phyloP scores from a whole-genome alignment of 2,329 filamentous ascomycete species.

The Aureobasidium sp. region DNA sequence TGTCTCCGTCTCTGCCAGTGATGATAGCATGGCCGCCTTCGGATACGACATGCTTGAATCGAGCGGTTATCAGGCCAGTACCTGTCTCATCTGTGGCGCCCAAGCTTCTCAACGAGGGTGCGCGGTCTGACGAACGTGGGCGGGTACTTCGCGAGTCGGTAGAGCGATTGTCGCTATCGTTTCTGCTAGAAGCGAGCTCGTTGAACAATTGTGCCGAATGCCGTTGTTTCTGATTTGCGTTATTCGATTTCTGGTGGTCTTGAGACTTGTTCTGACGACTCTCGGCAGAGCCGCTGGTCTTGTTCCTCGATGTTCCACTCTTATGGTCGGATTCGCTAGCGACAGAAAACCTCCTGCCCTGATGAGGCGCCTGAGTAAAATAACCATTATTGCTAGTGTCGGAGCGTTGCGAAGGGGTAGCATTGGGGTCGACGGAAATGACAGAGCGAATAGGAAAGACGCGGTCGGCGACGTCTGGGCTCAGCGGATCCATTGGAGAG shows the following conservation, averaged over 20 bases:
- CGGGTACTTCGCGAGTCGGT: slow-evolving; percentile 18
- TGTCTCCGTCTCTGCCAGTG: slow-evolving; percentile 64
- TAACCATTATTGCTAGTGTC: slow-evolving; percentile 27
- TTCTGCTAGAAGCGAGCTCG: slow-evolving; percentile 25
- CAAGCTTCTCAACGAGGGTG: slow-evolving; percentile 26
- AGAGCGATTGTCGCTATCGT: slow-evolving; percentile 13
- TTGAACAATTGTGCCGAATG: slow-evolving; percentile 26
- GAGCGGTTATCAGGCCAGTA: slow-evolving; percentile 51
- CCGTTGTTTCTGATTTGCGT: neutral
- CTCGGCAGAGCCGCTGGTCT: neutral
- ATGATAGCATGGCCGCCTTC: slow-evolving; percentile 75
- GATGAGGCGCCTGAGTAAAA: slow-evolving; percentile 22
- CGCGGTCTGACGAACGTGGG: slow-evolving; percentile 17
- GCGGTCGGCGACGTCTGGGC: slow-evolving; percentile 44
- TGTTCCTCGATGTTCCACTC: neutral
- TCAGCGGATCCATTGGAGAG: slow-evolving; percentile 22
- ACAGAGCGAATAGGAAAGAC: slow-evolving; percentile 80
- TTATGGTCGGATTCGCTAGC: neutral
- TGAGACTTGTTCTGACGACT: neutral
- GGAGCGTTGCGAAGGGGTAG: slow-evolving; percentile 25
- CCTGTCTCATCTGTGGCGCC: slow-evolving; percentile 32
- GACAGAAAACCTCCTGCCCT: neutral
- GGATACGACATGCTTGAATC: slow-evolving; percentile 70
- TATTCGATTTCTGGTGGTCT: neutral
- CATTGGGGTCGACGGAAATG: slow-evolving; percentile 56